Percentiles rank a stretch among this genome's conserved stretches.
phyloP scores from a whole-genome alignment of 768 basidiomycete species.

The Kwoniella bestiolae region DNA sequence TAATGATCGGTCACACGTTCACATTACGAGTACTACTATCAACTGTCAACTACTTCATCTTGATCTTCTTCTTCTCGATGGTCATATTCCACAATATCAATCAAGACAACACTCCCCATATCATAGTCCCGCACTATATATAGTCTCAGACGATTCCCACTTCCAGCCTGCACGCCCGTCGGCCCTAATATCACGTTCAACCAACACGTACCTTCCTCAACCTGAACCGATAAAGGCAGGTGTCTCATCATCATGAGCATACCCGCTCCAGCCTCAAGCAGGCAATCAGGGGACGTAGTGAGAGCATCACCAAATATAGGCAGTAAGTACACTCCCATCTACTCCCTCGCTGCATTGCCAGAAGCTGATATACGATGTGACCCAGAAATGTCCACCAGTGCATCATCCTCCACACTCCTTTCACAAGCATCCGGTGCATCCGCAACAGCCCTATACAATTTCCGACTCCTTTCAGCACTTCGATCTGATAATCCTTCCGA shows the following conservation, averaged over 20 bases:
- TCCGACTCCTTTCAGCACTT: slow-evolving; percentile 49
- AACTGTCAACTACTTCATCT: too few relatives aligned
- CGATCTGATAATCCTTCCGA: slow-evolving; percentile 49
- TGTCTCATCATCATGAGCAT: slow-evolving; percentile 14
- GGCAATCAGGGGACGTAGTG: not conserved
- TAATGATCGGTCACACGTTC: too few relatives aligned
- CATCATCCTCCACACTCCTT: slow-evolving; percentile 18
- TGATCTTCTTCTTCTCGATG: too few relatives aligned
- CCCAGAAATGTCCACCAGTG: slow-evolving; percentile 9
- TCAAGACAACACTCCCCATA: too few relatives aligned
- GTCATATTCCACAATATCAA: too few relatives aligned
- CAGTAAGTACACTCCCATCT: not conserved
- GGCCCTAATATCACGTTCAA: too few relatives aligned
- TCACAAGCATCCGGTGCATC: slow-evolving; percentile 13
- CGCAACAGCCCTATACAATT: slow-evolving; percentile 46
- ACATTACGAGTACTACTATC: too few relatives aligned
- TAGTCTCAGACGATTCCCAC: too few relatives aligned
- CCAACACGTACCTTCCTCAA: not conserved
- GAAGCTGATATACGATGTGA: not conserved
- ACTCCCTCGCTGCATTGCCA: not conserved
- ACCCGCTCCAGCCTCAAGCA: slow-evolving; percentile 8
- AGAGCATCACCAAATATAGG: not conserved
- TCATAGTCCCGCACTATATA: too few relatives aligned
- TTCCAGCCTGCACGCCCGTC: too few relatives aligned
- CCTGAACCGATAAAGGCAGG: not conserved